phyloP scores from a whole-genome alignment of 768 basidiomycete genomes.

The Termitomyces sp. region DNA sequence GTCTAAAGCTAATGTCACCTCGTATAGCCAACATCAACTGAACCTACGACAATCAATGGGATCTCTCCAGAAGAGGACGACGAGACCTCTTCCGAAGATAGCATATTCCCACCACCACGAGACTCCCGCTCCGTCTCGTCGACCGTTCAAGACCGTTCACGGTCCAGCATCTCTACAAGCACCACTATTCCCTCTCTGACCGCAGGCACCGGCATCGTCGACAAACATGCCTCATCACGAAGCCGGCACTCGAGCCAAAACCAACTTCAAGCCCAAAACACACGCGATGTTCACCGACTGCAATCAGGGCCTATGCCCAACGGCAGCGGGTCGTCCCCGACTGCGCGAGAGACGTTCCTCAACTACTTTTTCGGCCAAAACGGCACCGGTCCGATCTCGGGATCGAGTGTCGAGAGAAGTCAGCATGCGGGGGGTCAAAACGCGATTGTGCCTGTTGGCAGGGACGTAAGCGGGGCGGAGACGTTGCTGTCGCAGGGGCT shows the following conservation, averaged over 20 bases:
- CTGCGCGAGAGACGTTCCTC: slow-evolving; percentile 87
- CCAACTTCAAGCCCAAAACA: slow-evolving; percentile 10
- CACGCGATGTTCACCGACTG: slow-evolving; percentile 20
- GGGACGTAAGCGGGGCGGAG: slow-evolving; percentile 59
- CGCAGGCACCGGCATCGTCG: slow-evolving; percentile 19
- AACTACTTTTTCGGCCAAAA: slow-evolving; percentile 98
- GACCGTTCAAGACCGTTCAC: slow-evolving; percentile 69
- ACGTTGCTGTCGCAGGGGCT: slow-evolving; percentile 48
- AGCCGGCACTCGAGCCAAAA: slow-evolving; percentile 13
- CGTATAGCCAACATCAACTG: slow-evolving; percentile 55
- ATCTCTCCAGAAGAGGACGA: slow-evolving; percentile 48
- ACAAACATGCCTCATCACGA: slow-evolving; percentile 32
- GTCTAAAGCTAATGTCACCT: slow-evolving; percentile 13
- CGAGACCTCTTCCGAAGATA: slow-evolving; percentile 57
- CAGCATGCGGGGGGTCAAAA: slow-evolving; percentile 11
- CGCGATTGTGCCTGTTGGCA: slow-evolving; percentile 46
- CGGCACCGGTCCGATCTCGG: slow-evolving; percentile 67
- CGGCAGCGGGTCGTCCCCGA: slow-evolving; percentile 34
- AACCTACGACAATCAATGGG: slow-evolving; percentile 51
- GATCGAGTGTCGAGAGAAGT: slow-evolving; percentile 41
- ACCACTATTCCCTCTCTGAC: slow-evolving; percentile 19
- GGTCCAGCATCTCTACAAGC: slow-evolving; percentile 34
- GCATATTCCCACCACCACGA: slow-evolving; percentile 43
- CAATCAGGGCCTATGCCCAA: slow-evolving; percentile 26
- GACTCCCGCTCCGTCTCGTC: slow-evolving; percentile 71